Conservation (phyloP, 2,329 filamentous ascomycete species). For the Ophiocordyceps australis region DNA sequence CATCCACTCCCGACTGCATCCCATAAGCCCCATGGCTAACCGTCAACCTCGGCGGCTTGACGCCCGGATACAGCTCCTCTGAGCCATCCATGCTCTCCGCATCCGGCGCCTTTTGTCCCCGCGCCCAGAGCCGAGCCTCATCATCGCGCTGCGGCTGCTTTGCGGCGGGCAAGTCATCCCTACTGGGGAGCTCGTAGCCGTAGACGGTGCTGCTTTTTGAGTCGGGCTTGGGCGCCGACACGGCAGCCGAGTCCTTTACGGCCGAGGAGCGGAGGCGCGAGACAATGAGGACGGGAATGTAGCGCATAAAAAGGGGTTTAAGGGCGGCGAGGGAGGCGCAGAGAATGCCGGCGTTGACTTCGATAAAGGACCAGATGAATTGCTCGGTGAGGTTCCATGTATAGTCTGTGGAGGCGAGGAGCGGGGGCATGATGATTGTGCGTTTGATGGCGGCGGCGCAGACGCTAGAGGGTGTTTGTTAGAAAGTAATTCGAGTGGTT, state of each 20-base stretch:
- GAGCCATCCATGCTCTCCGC: conserved; percentile 7
- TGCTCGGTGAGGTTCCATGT: conserved; percentile 9
- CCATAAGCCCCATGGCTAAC: conserved; percentile 5
- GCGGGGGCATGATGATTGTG: conserved; percentile 8
- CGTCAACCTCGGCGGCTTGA: conserved; percentile 3
- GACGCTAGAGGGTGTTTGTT: too few species aligned
- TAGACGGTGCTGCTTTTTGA: conserved; percentile 3
- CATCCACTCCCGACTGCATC: neutral
- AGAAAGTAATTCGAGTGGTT: too few species aligned
- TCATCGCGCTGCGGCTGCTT: too few species aligned
- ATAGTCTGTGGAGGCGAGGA: conserved; percentile 8
- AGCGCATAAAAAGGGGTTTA: conserved; percentile 25
- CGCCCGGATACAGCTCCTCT: conserved; percentile 3
- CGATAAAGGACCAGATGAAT: conserved; percentile 24
- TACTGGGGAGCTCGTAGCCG: conserved; percentile 8
- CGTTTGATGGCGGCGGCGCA: conserved; percentile 10
- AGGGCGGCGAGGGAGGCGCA: conserved; percentile 30
- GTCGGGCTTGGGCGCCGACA: conserved; percentile 4
- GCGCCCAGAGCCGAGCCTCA: conserved; percentile 7
- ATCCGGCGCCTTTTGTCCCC: conserved; percentile 1
- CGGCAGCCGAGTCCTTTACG: conserved; percentile 5
- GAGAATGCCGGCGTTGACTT: conserved; percentile 28
- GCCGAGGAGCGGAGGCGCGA: conserved; percentile 7
- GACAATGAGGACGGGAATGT: conserved; percentile 8
- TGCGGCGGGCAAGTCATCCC: conserved; percentile 5